These are phyloP conservation scores for Astragalus glycyphyllos DNA, from an alignment of 306 rosid genomes.

Conservation along the genomic window DNA sequence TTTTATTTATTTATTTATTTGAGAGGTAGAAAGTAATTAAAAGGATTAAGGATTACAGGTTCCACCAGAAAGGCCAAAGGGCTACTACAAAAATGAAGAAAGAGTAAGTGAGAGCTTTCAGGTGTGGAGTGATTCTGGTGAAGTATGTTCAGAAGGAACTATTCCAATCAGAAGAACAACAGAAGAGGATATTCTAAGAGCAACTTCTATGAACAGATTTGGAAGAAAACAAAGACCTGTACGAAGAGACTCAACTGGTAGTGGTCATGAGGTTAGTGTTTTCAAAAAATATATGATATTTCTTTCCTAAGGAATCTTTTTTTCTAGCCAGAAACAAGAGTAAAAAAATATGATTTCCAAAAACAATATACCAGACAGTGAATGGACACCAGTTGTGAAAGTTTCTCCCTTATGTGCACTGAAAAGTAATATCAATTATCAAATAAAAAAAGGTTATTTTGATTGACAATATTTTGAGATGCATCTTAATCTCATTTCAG, in stretches of 20 bases:
- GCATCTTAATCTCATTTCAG: conserved; percentile 49
- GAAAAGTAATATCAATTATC: conserved; percentile 38
- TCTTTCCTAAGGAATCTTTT: background rate
- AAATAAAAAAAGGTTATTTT: too few species aligned
- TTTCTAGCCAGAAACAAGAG: conserved; percentile 29
- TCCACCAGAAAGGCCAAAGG: conserved; percentile 84
- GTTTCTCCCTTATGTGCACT: conserved; percentile 31
- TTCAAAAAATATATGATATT: too few species aligned
- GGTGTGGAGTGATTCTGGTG: conserved; percentile 79
- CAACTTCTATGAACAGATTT: conserved; percentile 70
- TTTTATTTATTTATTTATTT: conserved; percentile 40
- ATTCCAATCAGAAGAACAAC: conserved; percentile 85
- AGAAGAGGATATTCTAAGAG: conserved; percentile 78
- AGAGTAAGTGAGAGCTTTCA: conserved; percentile 58
- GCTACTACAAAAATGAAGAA: conserved; percentile 48
- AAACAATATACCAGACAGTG: conserved; percentile 33
- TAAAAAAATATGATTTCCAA: conserved; percentile 12
- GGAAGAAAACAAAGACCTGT: conserved; percentile 78
- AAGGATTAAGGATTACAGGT: conserved; percentile 62
- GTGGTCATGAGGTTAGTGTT: conserved; percentile 73
- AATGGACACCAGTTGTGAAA: conserved; percentile 47
- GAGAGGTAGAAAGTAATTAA: conserved; percentile 31
- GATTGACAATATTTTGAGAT: conserved; percentile 10
- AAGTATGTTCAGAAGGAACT: conserved; percentile 85
- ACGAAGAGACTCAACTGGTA: conserved; percentile 79